These are phyloP conservation scores for Aspergillus aculeatus DNA, from an alignment of 2,329 filamentous ascomycete genomes.

Conservation along the genomic window DNA sequence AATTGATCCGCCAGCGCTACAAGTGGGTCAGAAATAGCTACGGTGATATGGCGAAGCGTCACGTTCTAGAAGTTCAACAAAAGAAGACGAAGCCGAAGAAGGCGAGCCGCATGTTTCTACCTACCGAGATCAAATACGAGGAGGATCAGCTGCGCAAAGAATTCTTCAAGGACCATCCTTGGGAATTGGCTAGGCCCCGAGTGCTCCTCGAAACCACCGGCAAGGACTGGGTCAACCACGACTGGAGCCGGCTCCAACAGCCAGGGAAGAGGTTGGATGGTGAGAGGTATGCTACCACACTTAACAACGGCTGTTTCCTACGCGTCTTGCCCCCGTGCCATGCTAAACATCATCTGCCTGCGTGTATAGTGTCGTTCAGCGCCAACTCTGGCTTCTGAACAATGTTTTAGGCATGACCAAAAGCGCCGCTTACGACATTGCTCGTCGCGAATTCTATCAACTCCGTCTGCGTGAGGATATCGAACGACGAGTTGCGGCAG, in stretches of 20 bases:
- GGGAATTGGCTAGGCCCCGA: constrained; percentile 88
- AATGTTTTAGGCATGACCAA: constrained; percentile 58
- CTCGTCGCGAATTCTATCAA: constrained; percentile 86
- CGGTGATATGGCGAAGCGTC: constrained; percentile 18
- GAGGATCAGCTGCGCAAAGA: constrained; percentile 77
- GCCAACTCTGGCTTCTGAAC: constrained; percentile 82
- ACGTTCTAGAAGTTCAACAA: constrained; percentile 36
- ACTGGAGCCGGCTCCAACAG: constrained; percentile 80
- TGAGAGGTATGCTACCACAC: constrained; percentile 63
- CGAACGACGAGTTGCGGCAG: constrained; percentile 74
- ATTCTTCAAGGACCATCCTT: constrained; percentile 94
- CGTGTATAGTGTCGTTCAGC: constrained; percentile 75
- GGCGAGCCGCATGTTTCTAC: constrained; percentile 75
- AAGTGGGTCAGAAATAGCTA: constrained; percentile 27
- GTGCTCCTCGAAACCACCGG: constrained; percentile 83
- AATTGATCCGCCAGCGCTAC: constrained; percentile 42
- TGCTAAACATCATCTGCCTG: constrained; percentile 15
- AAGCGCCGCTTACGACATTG: constrained; percentile 76
- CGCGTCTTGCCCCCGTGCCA: not conserved
- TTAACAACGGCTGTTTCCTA: not conserved
- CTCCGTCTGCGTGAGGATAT: constrained; percentile 80
- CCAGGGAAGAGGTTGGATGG: constrained; percentile 74
- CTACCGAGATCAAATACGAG: constrained; percentile 72
- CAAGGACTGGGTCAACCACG: constrained; percentile 69
- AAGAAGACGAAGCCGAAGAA: constrained; percentile 55